Percentiles rank a stretch among this genome's conserved stretches.
Evolutionary conservation across 1,139 yeast genomes (phyloP).

Genomic region (Casaregolazyma lundiana): DNA sequence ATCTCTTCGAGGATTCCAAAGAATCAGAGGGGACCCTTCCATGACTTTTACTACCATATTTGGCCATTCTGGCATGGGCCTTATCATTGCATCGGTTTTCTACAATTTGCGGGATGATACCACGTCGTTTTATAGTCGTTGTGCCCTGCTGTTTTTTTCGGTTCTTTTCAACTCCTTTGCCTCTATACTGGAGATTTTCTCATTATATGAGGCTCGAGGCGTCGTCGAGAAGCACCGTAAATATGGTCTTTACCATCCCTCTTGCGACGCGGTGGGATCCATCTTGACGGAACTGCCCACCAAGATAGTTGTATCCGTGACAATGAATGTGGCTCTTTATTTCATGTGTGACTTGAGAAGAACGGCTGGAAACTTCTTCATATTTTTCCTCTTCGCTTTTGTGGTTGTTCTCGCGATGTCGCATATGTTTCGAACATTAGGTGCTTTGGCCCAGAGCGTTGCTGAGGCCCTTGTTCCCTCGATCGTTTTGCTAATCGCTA

Average conservation of each 20-base stretch:
- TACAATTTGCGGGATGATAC: slow-evolving; percentile 51
- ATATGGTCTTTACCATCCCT: slow-evolving; percentile 70
- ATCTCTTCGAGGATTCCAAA: slow-evolving; percentile 55
- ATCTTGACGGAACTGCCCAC: slow-evolving; percentile 64
- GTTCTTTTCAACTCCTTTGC: slow-evolving; percentile 72
- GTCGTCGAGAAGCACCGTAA: slow-evolving; percentile 76
- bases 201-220: slow-evolving; percentile 68
- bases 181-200: slow-evolving; percentile 66
- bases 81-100: slow-evolving; percentile 69
- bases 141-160: slow-evolving; percentile 73
- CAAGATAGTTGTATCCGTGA: slow-evolving; percentile 49
- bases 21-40: slow-evolving; percentile 63
- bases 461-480: slow-evolving; percentile 74
- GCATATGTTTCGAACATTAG: slow-evolving; percentile 66
- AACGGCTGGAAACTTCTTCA: slow-evolving; percentile 64
- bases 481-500: slow-evolving; percentile 52
- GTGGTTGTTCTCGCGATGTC: slow-evolving; percentile 61
- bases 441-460: slow-evolving; percentile 56
- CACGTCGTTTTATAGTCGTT: slow-evolving; percentile 58
- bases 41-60: slow-evolving; percentile 54
- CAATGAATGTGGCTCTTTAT: slow-evolving; percentile 59
- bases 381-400: slow-evolving; percentile 52
- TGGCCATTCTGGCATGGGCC: slow-evolving; percentile 69
- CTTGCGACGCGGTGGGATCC: slow-evolving; percentile 72
- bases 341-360: slow-evolving; percentile 66